Percentiles rank a stretch among this genome's conserved stretches.
Evolutionary conservation across 208 protist species (phyloP).

Genomic region (Vickermania ingenoplastis): DNA sequence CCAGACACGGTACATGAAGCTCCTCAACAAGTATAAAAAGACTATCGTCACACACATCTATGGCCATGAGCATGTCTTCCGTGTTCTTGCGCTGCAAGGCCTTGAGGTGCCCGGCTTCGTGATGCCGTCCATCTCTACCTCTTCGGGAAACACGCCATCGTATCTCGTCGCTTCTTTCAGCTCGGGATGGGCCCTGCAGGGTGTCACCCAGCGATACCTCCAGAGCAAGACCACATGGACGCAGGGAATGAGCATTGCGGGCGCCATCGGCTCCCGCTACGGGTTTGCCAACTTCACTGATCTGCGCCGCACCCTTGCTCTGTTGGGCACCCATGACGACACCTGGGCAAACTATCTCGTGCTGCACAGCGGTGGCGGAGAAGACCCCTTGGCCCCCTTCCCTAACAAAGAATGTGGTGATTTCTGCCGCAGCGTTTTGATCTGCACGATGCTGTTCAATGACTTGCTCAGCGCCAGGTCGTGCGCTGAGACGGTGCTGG

Average conservation of each 20-base stretch:
- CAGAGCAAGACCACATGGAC: slow-evolving; percentile 20
- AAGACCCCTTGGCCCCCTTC: slow-evolving; percentile 18
- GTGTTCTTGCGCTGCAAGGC: slow-evolving; percentile 13
- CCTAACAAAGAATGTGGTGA: slow-evolving; percentile 16
- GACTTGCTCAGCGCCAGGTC: slow-evolving; percentile 19
- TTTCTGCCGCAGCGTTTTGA: slow-evolving; percentile 37
- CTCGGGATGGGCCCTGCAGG: slow-evolving; percentile 19
- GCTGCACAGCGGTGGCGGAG: slow-evolving; percentile 35
- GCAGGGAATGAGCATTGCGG: slow-evolving; percentile 18
- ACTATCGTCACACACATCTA: slow-evolving; percentile 49
- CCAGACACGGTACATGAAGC: slow-evolving; percentile 24
- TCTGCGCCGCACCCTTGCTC: slow-evolving; percentile 9
- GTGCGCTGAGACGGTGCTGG: neutral
- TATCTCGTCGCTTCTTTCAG: slow-evolving; percentile 51
- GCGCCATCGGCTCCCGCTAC: slow-evolving; percentile 14
- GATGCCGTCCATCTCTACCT: slow-evolving; percentile 51
- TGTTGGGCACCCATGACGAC: slow-evolving; percentile 16
- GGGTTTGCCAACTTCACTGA: slow-evolving; percentile 15
- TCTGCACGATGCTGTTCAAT: slow-evolving; percentile 42
- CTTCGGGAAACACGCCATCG: slow-evolving; percentile 54
- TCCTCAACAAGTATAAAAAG: slow-evolving; percentile 39
- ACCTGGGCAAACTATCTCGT: slow-evolving; percentile 37
- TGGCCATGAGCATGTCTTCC: slow-evolving; percentile 69
- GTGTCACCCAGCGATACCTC: slow-evolving; percentile 38
- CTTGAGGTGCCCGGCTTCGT: slow-evolving; percentile 25